Percentiles rank a stretch among this genome's conserved stretches.
phyloP scores from a whole-genome alignment of 306 rosid species.

The Begonia masoniana region DNA sequence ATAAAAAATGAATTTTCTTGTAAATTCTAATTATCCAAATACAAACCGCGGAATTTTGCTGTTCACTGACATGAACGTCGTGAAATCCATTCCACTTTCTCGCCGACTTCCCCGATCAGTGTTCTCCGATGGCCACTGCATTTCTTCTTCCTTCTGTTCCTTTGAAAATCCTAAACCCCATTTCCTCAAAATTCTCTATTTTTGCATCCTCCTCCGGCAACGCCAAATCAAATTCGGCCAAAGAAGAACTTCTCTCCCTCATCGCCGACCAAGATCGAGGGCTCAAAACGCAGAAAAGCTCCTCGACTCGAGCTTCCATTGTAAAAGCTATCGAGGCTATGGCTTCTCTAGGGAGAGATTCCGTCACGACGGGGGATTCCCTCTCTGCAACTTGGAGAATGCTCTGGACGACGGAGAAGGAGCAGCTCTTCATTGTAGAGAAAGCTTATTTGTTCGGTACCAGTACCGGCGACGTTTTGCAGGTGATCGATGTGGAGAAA shows the following conservation, averaged over 20 bases:
- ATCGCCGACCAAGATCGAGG: constrained; percentile 79
- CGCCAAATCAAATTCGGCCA: constrained; percentile 44
- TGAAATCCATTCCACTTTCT: too few species aligned
- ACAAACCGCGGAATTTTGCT: too few species aligned
- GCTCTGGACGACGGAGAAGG: constrained; percentile 96
- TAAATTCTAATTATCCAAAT: too few species aligned
- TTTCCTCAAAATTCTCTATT: constrained; percentile 16
- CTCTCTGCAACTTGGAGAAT: constrained; percentile 81
- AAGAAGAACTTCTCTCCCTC: constrained; percentile 43
- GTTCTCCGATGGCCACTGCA: constrained; percentile 6
- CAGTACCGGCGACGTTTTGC: constrained; percentile 73
- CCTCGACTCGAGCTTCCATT: constrained; percentile 29
- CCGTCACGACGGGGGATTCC: constrained; percentile 44
- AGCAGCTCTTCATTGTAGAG: constrained; percentile 77
- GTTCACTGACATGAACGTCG: too few species aligned
- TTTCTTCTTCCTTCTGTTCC: background rate
- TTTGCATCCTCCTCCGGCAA: constrained; percentile 35
- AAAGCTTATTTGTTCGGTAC: constrained; percentile 70
- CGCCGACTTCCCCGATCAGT: too few species aligned
- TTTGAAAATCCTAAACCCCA: constrained; percentile 5
- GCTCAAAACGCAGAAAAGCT: constrained; percentile 47
- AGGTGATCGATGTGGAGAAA: constrained; percentile 61
- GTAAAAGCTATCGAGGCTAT: constrained; percentile 46
- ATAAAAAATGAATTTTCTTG: too few species aligned
- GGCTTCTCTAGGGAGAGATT: constrained; percentile 26